Evolutionary conservation across 768 basidiomycete species (phyloP).

Genomic region (Panaeolus papilionaceus): DNA sequence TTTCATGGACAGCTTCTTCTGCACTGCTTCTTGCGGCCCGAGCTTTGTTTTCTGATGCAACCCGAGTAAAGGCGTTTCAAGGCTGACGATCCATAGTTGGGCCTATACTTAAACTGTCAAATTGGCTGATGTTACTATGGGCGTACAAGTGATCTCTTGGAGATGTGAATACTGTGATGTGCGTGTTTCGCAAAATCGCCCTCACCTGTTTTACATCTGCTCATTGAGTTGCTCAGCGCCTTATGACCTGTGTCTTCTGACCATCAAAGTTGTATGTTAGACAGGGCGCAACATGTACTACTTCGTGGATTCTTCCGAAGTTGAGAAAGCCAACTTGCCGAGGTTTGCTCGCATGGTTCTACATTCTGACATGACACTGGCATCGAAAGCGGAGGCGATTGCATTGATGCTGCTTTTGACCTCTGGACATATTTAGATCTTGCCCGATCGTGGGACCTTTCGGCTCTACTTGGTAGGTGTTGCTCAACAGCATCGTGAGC

Average conservation of each 20-base stretch:
- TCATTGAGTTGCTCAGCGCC: slow-evolving; percentile 7
- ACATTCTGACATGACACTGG: slow-evolving; percentile 5
- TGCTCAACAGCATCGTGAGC: slow-evolving; percentile 5
- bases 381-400: slow-evolving; percentile 11
- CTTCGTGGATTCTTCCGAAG: slow-evolving; percentile 28
- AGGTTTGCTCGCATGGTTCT: slow-evolving; percentile 23
- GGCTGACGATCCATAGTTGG: neutral
- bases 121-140: neutral
- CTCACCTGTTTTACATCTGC: slow-evolving; percentile 6
- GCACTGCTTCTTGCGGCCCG: slow-evolving; percentile 7
- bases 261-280: slow-evolving; percentile 4
- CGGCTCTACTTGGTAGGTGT: neutral
- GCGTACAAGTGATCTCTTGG: neutral
- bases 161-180: neutral
- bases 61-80: slow-evolving; percentile 14
- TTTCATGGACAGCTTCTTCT: neutral
- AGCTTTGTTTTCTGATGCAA: slow-evolving; percentile 13
- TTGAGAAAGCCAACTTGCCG: slow-evolving; percentile 29
- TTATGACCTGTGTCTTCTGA: slow-evolving; percentile 3
- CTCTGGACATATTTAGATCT: slow-evolving; percentile 13
- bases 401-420: slow-evolving; percentile 9
- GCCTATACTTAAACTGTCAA: slow-evolving; percentile 5
- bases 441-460: slow-evolving; percentile 13
- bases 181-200: neutral
- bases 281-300: neutral